Percentiles rank a stretch among this genome's conserved stretches.
Conservation (phyloP, 2,329 filamentous ascomycete species). For the Botrytis elliptica region DNA sequence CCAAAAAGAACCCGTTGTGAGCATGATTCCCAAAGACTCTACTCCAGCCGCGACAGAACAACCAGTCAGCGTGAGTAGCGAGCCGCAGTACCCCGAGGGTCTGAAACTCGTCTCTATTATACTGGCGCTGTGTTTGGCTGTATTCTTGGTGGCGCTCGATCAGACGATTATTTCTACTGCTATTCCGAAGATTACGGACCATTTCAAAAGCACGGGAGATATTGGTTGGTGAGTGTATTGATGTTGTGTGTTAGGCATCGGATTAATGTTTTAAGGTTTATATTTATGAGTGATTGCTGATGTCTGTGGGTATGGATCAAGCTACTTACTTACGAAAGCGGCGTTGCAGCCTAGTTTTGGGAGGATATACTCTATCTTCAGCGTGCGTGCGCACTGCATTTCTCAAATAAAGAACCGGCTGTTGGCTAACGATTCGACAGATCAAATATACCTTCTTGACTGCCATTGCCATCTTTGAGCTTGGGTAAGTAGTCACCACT, state of each 20-base stretch:
- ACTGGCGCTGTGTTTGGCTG: slow-evolving; percentile 33
- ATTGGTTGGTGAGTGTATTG: slow-evolving; percentile 45
- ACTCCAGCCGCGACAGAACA: not conserved
- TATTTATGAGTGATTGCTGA: not conserved
- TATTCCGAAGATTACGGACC: slow-evolving; percentile 42
- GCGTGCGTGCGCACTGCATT: not conserved
- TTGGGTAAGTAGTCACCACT: slow-evolving; percentile 22
- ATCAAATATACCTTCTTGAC: slow-evolving; percentile 37
- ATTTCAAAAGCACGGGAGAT: slow-evolving; percentile 44
- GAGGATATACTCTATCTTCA: slow-evolving; percentile 38
- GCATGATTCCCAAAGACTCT: not conserved
- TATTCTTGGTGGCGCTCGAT: slow-evolving; percentile 37
- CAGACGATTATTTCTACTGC: slow-evolving; percentile 42
- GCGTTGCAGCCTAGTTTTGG: slow-evolving; percentile 37
- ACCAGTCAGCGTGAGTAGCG: not conserved
- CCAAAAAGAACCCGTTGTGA: not conserved
- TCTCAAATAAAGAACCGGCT: not conserved
- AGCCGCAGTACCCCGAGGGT: slow-evolving; percentile 21
- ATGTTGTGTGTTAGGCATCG: not conserved
- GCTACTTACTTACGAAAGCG: slow-evolving; percentile 41
- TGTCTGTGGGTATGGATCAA: not conserved
- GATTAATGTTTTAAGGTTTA: not conserved
- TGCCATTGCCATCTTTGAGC: slow-evolving; percentile 37
- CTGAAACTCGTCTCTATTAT: slow-evolving; percentile 32
- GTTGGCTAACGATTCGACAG: slow-evolving; percentile 3